Percentiles rank a stretch among this genome's conserved stretches.
Conservation (phyloP, 83 land plant genomes). For the Thuja plicata region DNA sequence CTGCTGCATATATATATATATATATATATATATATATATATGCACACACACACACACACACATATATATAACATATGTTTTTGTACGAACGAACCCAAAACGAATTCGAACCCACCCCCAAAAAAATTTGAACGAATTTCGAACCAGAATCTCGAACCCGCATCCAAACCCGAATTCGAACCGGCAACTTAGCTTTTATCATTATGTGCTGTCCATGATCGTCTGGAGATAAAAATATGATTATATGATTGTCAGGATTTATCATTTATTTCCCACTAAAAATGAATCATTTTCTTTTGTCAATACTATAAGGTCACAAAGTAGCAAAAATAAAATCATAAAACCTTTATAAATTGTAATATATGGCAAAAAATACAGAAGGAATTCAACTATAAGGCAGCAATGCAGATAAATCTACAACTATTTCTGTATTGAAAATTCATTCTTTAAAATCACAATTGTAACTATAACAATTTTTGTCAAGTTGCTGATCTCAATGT, state of each 20-base stretch:
- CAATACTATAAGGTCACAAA: not conserved
- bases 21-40: too few species aligned
- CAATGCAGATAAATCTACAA: not conserved
- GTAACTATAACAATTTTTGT: not conserved
- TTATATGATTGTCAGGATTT: not conserved
- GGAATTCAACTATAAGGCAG: not conserved
- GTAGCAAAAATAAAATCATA: not conserved
- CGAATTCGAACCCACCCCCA: too few species aligned
- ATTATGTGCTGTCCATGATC: not conserved
- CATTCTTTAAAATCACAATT: not conserved
- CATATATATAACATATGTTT: too few species aligned
- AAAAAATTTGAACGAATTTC: too few species aligned
- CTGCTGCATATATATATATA: too few species aligned
- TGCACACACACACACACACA: too few species aligned
- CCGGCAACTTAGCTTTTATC: too few species aligned
- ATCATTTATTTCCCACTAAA: too few species aligned
- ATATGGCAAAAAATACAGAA: not conserved
- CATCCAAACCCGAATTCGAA: too few species aligned
- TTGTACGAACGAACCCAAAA: too few species aligned
- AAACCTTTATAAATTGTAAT: not conserved
- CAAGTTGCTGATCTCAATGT: not conserved
- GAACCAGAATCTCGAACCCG: too few species aligned
- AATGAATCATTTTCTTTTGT: not conserved
- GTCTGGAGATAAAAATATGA: too few species aligned
- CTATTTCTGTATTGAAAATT: not conserved